These are phyloP conservation scores for Blastobotrys apis DNA, from an alignment of 1,139 yeast genomes.

Conservation along the genomic window DNA sequence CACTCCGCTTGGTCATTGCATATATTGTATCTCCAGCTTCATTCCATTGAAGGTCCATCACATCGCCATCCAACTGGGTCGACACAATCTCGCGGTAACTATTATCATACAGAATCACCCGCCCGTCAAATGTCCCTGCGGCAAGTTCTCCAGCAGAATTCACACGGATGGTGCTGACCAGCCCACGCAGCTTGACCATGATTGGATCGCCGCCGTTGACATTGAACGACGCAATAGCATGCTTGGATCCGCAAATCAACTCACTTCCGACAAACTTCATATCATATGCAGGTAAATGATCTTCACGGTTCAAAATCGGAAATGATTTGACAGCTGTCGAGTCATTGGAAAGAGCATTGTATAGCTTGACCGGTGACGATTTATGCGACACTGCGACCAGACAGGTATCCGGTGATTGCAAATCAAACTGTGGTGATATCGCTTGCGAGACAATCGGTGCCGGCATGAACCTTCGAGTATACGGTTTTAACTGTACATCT, in stretches of 20 bases:
- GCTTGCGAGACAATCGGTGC: slow-evolving; percentile 26
- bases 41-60: not conserved
- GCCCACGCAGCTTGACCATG: not conserved
- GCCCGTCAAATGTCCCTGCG: slow-evolving; percentile 22
- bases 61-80: not conserved
- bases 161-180: not conserved
- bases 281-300: slow-evolving; percentile 20
- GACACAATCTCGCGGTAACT: not conserved
- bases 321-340: slow-evolving; percentile 24
- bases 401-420: slow-evolving; percentile 22
- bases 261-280: slow-evolving; percentile 17
- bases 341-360: slow-evolving; percentile 26
- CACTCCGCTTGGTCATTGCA: not conserved
- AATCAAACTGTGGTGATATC: slow-evolving; percentile 27
- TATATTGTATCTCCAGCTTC: not conserved
- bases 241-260: slow-evolving; percentile 24
- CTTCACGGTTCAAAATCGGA: slow-evolving; percentile 24
- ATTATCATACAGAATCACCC: slow-evolving; percentile 18
- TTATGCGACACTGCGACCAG: slow-evolving; percentile 25
- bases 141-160: slow-evolving; percentile 9
- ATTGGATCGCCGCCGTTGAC: slow-evolving; percentile 12
- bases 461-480: slow-evolving; percentile 22
- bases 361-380: slow-evolving; percentile 31
- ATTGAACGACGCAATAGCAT: slow-evolving; percentile 27
- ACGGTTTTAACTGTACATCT: slow-evolving; percentile 25